Conservation (phyloP, 257 asterid genomes). For the Capsicum pubescens region DNA sequence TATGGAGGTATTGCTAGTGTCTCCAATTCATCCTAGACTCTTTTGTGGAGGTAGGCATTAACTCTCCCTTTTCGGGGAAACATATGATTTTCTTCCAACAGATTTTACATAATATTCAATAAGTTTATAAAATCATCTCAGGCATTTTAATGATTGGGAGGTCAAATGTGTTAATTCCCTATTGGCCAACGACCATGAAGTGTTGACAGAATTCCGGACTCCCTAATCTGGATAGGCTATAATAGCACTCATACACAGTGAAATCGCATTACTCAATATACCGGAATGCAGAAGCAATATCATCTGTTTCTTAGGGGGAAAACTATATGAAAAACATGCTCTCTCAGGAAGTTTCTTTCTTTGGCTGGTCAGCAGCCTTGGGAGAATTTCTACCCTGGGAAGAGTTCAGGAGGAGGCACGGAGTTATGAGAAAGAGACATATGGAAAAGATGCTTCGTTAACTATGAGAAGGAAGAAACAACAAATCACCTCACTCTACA, state of each 20-base stretch:
- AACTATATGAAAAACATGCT: constrained; percentile 10
- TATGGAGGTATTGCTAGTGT: not conserved
- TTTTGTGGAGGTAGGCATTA: not conserved
- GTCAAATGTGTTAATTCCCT: not conserved
- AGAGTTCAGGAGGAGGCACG: not conserved
- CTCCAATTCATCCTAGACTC: not conserved
- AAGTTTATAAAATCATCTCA: not conserved
- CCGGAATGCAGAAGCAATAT: not conserved
- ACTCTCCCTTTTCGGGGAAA: not conserved
- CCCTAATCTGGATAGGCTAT: not conserved
- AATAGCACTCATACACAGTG: not conserved
- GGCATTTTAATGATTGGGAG: not conserved
- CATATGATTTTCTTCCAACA: not conserved
- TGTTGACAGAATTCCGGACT: not conserved
- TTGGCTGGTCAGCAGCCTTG: constrained; percentile 12
- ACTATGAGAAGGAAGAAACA: not conserved
- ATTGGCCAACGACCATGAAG: not conserved
- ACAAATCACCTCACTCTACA: not conserved
- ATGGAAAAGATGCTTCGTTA: not conserved
- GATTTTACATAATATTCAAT: not conserved
- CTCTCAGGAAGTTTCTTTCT: not conserved
- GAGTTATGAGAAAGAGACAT: not conserved
- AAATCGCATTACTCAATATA: not conserved
- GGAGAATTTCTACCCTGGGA: not conserved
- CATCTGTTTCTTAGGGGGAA: not conserved